phyloP scores from a whole-genome alignment of 192 early-diverging fungal species.

The Linnemannia exigua region DNA sequence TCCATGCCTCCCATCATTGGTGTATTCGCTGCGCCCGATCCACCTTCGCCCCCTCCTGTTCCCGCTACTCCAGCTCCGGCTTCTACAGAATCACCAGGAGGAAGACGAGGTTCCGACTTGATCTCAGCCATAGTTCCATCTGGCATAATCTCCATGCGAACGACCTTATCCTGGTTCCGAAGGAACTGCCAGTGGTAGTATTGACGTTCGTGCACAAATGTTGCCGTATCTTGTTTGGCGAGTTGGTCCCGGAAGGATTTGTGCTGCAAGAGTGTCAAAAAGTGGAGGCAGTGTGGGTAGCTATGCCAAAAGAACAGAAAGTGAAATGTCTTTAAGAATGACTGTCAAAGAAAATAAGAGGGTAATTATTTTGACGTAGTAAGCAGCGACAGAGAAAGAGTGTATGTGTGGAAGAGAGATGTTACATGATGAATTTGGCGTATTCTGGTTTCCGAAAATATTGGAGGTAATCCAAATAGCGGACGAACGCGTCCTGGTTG shows the following conservation, averaged over 20 bases:
- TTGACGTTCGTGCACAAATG: constrained; percentile 83
- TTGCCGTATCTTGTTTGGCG: constrained; percentile 77
- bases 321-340: background rate
- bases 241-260: constrained; percentile 84
- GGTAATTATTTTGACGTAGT: no score
- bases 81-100: no score
- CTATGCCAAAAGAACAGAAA: constrained; percentile 51
- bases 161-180: constrained; percentile 61
- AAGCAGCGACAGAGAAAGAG: no score
- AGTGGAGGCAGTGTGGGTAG: constrained; percentile 90
- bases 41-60: background rate
- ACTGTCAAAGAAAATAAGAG: background rate
- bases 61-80: background rate
- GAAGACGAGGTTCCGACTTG: constrained; percentile 21
- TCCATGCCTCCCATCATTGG: background rate
- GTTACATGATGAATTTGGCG: constrained; percentile 88
- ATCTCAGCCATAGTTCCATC: constrained; percentile 46
- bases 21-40: background rate
- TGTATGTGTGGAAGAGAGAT: background rate
- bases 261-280: constrained; percentile 89
- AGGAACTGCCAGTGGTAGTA: constrained; percentile 83
- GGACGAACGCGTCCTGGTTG: constrained; percentile 86
- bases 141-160: constrained; percentile 54
- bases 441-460: constrained; percentile 95
- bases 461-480: constrained; percentile 91